Conservation (phyloP, 1,284 basidiomycete species). For the Bondarzewia mesenterica region DNA sequence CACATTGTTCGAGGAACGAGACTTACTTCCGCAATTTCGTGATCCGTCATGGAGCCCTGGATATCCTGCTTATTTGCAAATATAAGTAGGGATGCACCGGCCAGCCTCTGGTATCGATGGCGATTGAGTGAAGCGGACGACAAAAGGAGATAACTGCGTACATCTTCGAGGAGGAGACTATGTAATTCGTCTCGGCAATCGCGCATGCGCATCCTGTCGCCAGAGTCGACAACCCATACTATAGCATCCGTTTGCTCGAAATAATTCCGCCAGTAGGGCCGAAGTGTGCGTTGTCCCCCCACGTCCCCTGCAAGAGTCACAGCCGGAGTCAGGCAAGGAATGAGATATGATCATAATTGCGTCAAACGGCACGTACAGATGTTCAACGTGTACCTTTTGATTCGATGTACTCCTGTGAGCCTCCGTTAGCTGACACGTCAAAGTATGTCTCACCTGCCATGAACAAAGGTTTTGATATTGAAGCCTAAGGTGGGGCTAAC, state of each 20-base stretch:
- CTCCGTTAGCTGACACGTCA: background rate
- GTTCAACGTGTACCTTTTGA: conserved; percentile 78
- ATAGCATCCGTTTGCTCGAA: conserved; percentile 98
- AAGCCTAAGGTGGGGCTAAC: conserved; percentile 96
- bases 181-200: conserved; percentile 89
- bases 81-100: conserved; percentile 90
- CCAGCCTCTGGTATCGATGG: conserved; percentile 56
- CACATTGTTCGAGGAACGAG: conserved; percentile 4
- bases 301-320: conserved; percentile 75
- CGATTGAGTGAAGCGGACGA: conserved; percentile 9
- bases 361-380: conserved; percentile 59
- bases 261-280: conserved; percentile 99
- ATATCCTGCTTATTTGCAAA: conserved; percentile 99
- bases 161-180: conserved; percentile 85
- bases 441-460: conserved; percentile 68
- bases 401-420: background rate
- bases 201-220: conserved; percentile 80
- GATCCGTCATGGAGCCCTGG: conserved; percentile 73
- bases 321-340: background rate
- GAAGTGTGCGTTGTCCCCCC: conserved; percentile 89
- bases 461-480: conserved; percentile 95
- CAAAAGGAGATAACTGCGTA: conserved; percentile 33
- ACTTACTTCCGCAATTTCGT: conserved; percentile 79
- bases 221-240: conserved; percentile 98
- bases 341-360: conserved; percentile 2